These are phyloP conservation scores for Cornus kousa DNA, from an alignment of 148 eudicot genomes.

Conservation along the genomic window DNA sequence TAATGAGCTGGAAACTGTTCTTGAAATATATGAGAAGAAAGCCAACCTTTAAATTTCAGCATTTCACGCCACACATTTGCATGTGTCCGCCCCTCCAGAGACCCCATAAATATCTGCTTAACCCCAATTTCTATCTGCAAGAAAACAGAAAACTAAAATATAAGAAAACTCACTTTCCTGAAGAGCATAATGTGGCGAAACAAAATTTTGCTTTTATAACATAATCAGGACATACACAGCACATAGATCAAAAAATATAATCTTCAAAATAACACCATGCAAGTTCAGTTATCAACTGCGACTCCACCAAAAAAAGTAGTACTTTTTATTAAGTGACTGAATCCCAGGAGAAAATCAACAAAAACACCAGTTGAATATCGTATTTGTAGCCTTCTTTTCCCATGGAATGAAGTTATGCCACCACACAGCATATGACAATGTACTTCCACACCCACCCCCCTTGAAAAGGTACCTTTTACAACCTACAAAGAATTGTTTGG, in stretches of 20 bases:
- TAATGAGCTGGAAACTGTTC: constrained; percentile 56
- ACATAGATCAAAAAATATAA: not conserved
- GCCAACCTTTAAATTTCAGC: constrained; percentile 59
- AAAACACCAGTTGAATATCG: too few relatives aligned
- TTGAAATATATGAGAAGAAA: constrained; percentile 54
- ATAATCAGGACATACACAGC: not conserved
- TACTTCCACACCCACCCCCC: not conserved
- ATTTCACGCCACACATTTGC: constrained; percentile 44
- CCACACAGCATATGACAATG: not conserved
- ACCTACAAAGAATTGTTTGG: not conserved
- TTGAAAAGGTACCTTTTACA: not conserved
- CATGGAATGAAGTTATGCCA: not conserved
- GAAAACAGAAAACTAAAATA: not conserved
- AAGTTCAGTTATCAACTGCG: not conserved
- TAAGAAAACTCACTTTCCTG: not conserved
- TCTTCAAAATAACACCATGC: not conserved
- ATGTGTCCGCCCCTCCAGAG: constrained; percentile 43
- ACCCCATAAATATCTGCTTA: constrained; percentile 56
- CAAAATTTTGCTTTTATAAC: not conserved
- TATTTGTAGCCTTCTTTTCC: not conserved
- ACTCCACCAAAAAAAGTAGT: not conserved
- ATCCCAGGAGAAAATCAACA: not conserved
- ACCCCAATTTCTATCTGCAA: constrained; percentile 64
- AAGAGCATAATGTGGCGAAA: not conserved
- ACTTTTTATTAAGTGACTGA: not conserved